Percentiles rank a stretch among this genome's conserved stretches.
These are phyloP conservation scores for Adiantum capillusveneris DNA, from an alignment of 75 land plant species.

Conservation along the genomic window DNA sequence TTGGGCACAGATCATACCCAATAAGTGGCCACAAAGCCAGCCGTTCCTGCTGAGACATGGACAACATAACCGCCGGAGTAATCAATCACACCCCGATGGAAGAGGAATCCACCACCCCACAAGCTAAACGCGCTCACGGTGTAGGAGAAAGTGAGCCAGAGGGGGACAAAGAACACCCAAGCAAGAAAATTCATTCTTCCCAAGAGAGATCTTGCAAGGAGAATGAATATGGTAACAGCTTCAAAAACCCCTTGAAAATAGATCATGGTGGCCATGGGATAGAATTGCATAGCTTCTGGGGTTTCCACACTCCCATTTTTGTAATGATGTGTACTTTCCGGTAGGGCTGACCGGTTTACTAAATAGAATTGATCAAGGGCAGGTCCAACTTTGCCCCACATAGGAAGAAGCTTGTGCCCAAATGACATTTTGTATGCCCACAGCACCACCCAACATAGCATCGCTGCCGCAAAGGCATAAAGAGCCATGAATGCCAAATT, in stretches of 20 bases:
- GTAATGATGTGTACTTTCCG: slow-evolving; percentile 17
- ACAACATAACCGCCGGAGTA: slow-evolving; percentile 80
- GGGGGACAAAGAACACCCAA: slow-evolving; percentile 54
- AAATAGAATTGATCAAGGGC: slow-evolving; percentile 27
- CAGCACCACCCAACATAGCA: slow-evolving; percentile 40
- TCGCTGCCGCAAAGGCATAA: slow-evolving; percentile 54
- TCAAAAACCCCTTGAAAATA: slow-evolving; percentile 56
- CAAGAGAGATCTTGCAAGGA: slow-evolving; percentile 50
- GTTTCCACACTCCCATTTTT: slow-evolving; percentile 21
- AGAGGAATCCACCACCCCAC: slow-evolving; percentile 41
- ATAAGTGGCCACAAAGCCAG: slow-evolving; percentile 49
- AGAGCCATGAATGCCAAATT: slow-evolving; percentile 62
- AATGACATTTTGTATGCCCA: slow-evolving; percentile 54
- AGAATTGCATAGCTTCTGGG: slow-evolving; percentile 24
- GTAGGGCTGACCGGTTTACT: slow-evolving; percentile 17
- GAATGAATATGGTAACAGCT: slow-evolving; percentile 43
- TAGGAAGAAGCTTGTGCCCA: slow-evolving; percentile 32
- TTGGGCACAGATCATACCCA: slow-evolving; percentile 23
- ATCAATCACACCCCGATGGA: slow-evolving; percentile 44
- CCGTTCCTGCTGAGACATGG: slow-evolving; percentile 67
- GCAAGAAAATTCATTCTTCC: slow-evolving; percentile 55
- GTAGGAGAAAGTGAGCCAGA: slow-evolving; percentile 58
- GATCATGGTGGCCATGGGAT: slow-evolving; percentile 46
- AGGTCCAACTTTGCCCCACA: slow-evolving; percentile 35
- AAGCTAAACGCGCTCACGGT: slow-evolving; percentile 48